A percentile compares a stretch with the other conserved stretches of the same genome.
phyloP scores from a whole-genome alignment of 2,329 filamentous ascomycete genomes.

The Curvularia sp. region DNA sequence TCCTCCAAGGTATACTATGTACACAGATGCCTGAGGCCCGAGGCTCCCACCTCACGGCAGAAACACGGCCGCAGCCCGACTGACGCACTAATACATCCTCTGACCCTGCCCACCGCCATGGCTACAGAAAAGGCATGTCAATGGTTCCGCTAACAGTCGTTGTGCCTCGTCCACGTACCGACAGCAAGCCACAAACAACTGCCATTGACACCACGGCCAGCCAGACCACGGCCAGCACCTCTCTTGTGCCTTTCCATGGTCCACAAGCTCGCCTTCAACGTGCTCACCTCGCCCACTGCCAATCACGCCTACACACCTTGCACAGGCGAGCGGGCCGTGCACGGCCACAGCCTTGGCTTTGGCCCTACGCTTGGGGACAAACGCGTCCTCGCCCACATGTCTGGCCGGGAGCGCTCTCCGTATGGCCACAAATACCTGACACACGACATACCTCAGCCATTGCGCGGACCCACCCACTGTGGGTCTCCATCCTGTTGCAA shows the following conservation, averaged over 20 bases:
- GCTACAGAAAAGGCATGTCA: conserved; percentile 30
- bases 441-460: conserved; percentile 29
- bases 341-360: conserved; percentile 39
- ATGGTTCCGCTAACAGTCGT: background rate
- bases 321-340: conserved; percentile 24
- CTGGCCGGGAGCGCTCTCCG: conserved; percentile 13
- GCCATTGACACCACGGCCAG: background rate
- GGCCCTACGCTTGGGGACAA: conserved; percentile 41
- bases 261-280: conserved; percentile 1
- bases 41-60: conserved; percentile 14
- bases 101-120: conserved; percentile 20
- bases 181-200: background rate
- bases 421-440: conserved; percentile 36
- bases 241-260: background rate
- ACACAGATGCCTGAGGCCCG: background rate
- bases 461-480: conserved; percentile 28
- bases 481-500: conserved; percentile 6
- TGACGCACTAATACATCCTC: conserved; percentile 29
- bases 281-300: conserved; percentile 18
- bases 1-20: background rate
- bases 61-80: conserved; percentile 25
- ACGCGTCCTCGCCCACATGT: conserved; percentile 18
- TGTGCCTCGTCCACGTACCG: conserved; percentile 8
- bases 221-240: conserved; percentile 4
- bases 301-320: conserved; percentile 21